These are phyloP conservation scores for Rubia tinctorum DNA, from an alignment of 305 asterid species.

Conservation along the genomic window DNA sequence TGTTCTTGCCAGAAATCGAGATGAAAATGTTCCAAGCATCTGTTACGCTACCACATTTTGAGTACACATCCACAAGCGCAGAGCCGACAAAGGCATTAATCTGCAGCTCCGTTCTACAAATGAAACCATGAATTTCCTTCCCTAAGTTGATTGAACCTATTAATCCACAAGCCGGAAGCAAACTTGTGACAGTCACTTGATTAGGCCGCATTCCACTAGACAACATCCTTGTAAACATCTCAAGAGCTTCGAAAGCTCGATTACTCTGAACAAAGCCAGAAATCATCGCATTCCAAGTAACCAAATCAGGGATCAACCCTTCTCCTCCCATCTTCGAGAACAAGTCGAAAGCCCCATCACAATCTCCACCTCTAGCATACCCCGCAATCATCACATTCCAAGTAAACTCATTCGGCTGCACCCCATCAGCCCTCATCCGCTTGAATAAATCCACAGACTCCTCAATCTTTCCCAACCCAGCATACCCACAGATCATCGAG, in stretches of 20 bases:
- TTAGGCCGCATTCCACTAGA: slow-evolving; percentile 49
- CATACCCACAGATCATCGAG: slow-evolving; percentile 49
- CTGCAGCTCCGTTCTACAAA: slow-evolving; percentile 37
- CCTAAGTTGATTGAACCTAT: slow-evolving; percentile 38
- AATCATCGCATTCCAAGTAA: slow-evolving; percentile 65
- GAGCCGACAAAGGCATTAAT: slow-evolving; percentile 51
- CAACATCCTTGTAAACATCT: slow-evolving; percentile 42
- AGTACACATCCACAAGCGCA: slow-evolving; percentile 64
- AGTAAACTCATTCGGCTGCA: slow-evolving; percentile 46
- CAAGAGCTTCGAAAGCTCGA: slow-evolving; percentile 40
- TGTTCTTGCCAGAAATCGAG: slow-evolving; percentile 35
- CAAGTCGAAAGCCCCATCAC: slow-evolving; percentile 37
- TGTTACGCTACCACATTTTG: slow-evolving; percentile 54
- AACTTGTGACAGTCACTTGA: slow-evolving; percentile 53
- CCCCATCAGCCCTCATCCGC: slow-evolving; percentile 45
- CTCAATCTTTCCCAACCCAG: slow-evolving; percentile 34
- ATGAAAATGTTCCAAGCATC: slow-evolving; percentile 43
- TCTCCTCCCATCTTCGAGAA: slow-evolving; percentile 44
- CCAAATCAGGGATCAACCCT: slow-evolving; percentile 50
- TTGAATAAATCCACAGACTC: slow-evolving; percentile 43
- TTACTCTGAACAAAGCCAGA: slow-evolving; percentile 57
- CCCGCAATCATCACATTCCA: slow-evolving; percentile 57
- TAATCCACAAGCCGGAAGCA: slow-evolving; percentile 53
- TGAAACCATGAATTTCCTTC: slow-evolving; percentile 55
- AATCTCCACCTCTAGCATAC: slow-evolving; percentile 47